A percentile compares a stretch with the other conserved stretches of the same genome.
Evolutionary conservation across 805 yeast genomes (phyloP).

Genomic region (Candida namnaoensis): DNA sequence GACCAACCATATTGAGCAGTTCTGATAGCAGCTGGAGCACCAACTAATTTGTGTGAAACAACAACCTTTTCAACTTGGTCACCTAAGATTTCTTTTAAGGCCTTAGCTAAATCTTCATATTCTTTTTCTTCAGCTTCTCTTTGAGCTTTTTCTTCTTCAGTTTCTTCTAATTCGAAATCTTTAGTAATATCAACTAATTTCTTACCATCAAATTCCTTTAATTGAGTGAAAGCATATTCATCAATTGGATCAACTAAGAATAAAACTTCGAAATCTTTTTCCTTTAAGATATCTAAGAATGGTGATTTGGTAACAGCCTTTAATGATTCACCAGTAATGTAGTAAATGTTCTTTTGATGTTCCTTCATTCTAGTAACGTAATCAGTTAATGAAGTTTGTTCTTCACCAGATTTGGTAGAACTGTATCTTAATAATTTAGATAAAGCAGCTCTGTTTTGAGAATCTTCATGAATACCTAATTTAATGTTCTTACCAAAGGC

Average conservation of each 20-base stretch:
- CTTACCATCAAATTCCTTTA: conserved; percentile 99
- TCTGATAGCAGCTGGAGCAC: conserved; percentile 99
- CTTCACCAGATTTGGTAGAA: conserved; percentile 94
- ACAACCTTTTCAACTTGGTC: conserved; percentile 99
- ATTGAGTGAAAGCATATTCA: conserved; percentile 98
- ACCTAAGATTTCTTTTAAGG: conserved; percentile 94
- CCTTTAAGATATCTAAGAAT: conserved; percentile 97
- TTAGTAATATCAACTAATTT: conserved; percentile 97
- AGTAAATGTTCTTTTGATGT: conserved; percentile 99
- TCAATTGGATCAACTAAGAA: conserved; percentile 99
- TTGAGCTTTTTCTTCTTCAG: conserved; percentile 92
- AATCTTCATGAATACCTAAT: conserved; percentile 98
- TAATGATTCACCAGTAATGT: conserved; percentile 97
- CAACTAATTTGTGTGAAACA: conserved; percentile 94
- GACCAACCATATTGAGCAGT: conserved; percentile 99
- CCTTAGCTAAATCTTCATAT: conserved; percentile 89
- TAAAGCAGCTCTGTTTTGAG: conserved; percentile 92
- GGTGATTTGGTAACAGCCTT: conserved; percentile 99
- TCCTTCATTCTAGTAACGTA: conserved; percentile 99
- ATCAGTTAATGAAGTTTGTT: conserved; percentile 89
- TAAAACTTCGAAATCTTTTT: conserved; percentile 96
- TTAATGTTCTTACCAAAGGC: conserved; percentile 98
- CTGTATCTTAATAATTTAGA: conserved; percentile 95
- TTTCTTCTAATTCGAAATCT: conserved; percentile 97
- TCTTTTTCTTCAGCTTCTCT: conserved; percentile 92